Evolutionary conservation across 2,329 filamentous ascomycete genomes (phyloP), one percentile per base, ranked within the genome.

Genomic region (Xylaria sp.): DNA sequence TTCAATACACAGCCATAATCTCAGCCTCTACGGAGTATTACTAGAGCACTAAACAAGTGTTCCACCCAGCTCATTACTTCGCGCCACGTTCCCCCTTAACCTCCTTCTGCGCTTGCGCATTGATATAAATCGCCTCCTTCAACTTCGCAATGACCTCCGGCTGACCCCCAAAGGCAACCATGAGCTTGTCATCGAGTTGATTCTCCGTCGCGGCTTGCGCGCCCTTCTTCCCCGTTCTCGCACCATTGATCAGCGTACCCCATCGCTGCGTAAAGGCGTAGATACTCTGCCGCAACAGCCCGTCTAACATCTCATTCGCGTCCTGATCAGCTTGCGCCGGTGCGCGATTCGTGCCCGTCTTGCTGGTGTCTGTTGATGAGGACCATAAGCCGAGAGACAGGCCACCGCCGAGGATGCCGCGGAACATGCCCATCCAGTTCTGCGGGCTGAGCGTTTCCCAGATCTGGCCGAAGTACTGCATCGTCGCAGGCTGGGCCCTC

Each of bases 401-500:
- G 39, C 82, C 78, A 55, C 82, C 79, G 1, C 81, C 80, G n/a
- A 86, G 79, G 52, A 84, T 79, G 62, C 77, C 79, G 53, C 78
- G 78, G 63, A 88, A 81, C 61, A 86, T 78, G n/a, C 83, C 83
- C 52, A 84, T 75, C 73, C 80, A 79, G 64, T 81, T 83, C 61
- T 82, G 78, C 1, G 77, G 81, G 67, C 78, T 85, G 10, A 87
- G 77, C 0, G 83, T 83, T 55, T 86, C 83, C 84, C 84, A 87
- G 47, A 88, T 86, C 62, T 83, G 83, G 13, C 79, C 76, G 67
- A 88, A 87, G 67, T 88, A 84, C 66, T 86, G 83, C 77, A 84
- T 80, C 3, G 77, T 76, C 13, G 76, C 71, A 5, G 75, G 73
- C 50, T 82, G 78, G 58, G 80, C 81, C 60, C 83, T 78, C 13